Evolutionary conservation across 148 eudicot species (phyloP).

Genomic region (Camellia japonica): DNA sequence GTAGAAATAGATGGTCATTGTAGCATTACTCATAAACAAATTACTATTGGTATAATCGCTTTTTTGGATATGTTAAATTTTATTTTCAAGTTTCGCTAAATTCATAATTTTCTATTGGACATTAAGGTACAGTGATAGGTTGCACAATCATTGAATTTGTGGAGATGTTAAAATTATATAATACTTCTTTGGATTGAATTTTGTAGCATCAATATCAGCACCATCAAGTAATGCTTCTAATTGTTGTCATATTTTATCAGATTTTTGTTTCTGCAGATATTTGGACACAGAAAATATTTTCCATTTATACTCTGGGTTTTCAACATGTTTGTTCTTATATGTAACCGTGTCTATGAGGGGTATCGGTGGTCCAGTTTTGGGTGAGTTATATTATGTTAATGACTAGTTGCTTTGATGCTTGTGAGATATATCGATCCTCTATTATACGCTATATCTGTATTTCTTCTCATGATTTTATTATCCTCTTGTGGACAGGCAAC

Average conservation of each 20-base stretch:
- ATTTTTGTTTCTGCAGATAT: slow-evolving; percentile 52
- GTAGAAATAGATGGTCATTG: too few species aligned
- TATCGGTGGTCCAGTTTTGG: slow-evolving; percentile 77
- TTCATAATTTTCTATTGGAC: too few species aligned
- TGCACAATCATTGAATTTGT: background rate
- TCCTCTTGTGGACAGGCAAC: slow-evolving; percentile 45
- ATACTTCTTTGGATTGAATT: background rate
- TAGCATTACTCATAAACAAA: too few species aligned
- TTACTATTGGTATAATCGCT: too few species aligned
- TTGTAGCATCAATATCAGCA: slow-evolving; percentile 10
- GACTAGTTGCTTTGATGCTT: slow-evolving; percentile 2
- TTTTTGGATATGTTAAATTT: too few species aligned
- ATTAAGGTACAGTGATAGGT: background rate
- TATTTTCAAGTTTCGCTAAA: too few species aligned
- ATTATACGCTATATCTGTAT: background rate
- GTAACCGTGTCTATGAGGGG: slow-evolving; percentile 79
- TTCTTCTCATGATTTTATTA: background rate
- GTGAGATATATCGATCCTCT: background rate
- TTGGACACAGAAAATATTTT: slow-evolving; percentile 64
- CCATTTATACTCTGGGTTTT: slow-evolving; percentile 63
- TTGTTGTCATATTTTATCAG: slow-evolving; percentile 26
- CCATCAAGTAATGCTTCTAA: slow-evolving; percentile 8
- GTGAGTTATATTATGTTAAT: slow-evolving; percentile 43
- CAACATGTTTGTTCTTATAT: slow-evolving; percentile 56
- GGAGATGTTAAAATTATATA: background rate